Conservation (phyloP, 2,329 filamentous ascomycete genomes). For the Alternaria sp. region DNA sequence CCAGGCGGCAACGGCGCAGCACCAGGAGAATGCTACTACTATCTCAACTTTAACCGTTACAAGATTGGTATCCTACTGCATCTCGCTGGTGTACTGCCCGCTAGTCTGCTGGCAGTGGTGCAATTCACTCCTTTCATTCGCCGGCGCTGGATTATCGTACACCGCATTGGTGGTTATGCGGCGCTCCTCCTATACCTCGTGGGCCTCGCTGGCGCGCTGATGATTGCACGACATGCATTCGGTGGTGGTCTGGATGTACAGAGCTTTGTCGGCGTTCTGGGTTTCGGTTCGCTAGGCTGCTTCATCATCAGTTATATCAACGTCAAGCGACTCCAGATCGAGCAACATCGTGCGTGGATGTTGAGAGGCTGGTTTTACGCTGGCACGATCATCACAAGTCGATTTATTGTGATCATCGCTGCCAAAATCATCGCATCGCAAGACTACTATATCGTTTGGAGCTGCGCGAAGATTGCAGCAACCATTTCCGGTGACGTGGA, state of each 20-base stretch:
- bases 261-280: slow-evolving; percentile 54
- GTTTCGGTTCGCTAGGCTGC: slow-evolving; percentile 55
- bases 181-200: slow-evolving; percentile 59
- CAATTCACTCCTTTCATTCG: slow-evolving; percentile 57
- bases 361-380: slow-evolving; percentile 50
- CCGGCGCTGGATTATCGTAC: slow-evolving; percentile 61
- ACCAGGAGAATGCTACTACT: slow-evolving; percentile 58
- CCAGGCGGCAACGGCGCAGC: slow-evolving; percentile 33
- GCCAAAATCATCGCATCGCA: slow-evolving; percentile 52
- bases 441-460: slow-evolving; percentile 48
- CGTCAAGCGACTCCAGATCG: slow-evolving; percentile 66
- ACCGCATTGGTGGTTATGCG: slow-evolving; percentile 68
- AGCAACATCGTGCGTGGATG: slow-evolving; percentile 46
- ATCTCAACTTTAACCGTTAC: slow-evolving; percentile 43
- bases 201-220: slow-evolving; percentile 60
- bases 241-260: slow-evolving; percentile 65
- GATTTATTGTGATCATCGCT: slow-evolving; percentile 58
- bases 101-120: slow-evolving; percentile 49
- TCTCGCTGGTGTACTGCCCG: slow-evolving; percentile 52
- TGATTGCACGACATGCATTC: slow-evolving; percentile 62
- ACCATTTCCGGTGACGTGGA: slow-evolving; percentile 29
- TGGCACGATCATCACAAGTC: slow-evolving; percentile 62
- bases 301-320: slow-evolving; percentile 62
- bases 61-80: slow-evolving; percentile 55
- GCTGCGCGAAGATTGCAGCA: slow-evolving; percentile 61